phyloP scores from a whole-genome alignment of 495 filamentous ascomycete genomes.

The Endocarpon pusillum region DNA sequence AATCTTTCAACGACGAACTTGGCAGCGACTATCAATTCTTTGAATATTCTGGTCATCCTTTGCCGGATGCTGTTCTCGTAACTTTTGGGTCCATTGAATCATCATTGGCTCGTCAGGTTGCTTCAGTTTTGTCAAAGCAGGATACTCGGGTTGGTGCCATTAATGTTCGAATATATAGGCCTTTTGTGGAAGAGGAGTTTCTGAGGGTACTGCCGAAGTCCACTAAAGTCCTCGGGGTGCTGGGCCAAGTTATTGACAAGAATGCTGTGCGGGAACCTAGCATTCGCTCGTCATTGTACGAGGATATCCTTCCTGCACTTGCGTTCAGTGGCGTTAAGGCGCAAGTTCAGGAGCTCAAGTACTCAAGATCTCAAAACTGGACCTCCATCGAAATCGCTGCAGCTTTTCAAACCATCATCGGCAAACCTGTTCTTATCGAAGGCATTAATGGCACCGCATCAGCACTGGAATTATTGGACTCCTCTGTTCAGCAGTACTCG shows the following conservation, averaged over 20 bases:
- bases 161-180: slow-evolving; percentile 82
- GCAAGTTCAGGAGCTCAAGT: slow-evolving; percentile 67
- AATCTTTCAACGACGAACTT: slow-evolving; percentile 76
- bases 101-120: slow-evolving; percentile 68
- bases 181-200: slow-evolving; percentile 89
- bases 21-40: slow-evolving; percentile 85
- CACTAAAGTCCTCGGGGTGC: slow-evolving; percentile 49
- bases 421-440: slow-evolving; percentile 34
- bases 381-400: slow-evolving; percentile 61
- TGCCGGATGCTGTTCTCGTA: slow-evolving; percentile 64
- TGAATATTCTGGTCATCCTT: slow-evolving; percentile 78
- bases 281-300: slow-evolving; percentile 66
- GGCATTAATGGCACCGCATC: slow-evolving; percentile 16
- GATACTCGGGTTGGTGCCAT: slow-evolving; percentile 69
- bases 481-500: slow-evolving; percentile 56
- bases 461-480: slow-evolving; percentile 30
- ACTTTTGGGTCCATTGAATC: slow-evolving; percentile 85
- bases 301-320: slow-evolving; percentile 72
- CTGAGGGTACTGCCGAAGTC: slow-evolving; percentile 60
- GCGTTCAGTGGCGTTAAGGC: slow-evolving; percentile 54
- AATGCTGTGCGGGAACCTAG: slow-evolving; percentile 45
- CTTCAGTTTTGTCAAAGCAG: slow-evolving; percentile 47
- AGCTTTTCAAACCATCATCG: slow-evolving; percentile 43
- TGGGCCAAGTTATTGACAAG: slow-evolving; percentile 43
- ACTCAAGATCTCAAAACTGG: slow-evolving; percentile 62